Base-by-base conservation (phyloP, 2,329 filamentous ascomycete genomes). In the Stachybotrys chlorohalonatus region DNA sequence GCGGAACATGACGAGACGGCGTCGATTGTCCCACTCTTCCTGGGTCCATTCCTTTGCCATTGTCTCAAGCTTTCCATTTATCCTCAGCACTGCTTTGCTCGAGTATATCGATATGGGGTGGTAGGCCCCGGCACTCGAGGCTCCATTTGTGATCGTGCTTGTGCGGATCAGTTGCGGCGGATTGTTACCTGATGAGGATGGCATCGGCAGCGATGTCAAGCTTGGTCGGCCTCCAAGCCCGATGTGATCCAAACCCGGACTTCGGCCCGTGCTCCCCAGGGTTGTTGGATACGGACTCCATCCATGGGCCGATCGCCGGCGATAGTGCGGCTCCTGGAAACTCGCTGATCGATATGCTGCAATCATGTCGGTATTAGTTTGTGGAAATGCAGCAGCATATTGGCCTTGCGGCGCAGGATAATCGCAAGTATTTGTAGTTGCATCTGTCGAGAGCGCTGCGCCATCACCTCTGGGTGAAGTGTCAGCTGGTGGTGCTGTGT, bases 1-100 rank as follows among this genome's bases (percentile, higher is more conserved):
- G 63, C 81, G 86, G 74, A 99, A 99, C 63, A 92, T 83, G 16
- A 99, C 92, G 45, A 99, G 85, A 42, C 94, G 83, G 50, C 94
- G 81, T 63, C 89, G 87, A 53, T 84, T 84, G 45, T 86, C 81
- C 73, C 84, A 85, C 69, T 99, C 94, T 58, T 95, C 90, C 31
- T 79, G 73, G 1, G 83, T 86, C 94, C 94, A 99, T 58, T 85
- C 81, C 58, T 87, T 81, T 0, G 85, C 84, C 93, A 97, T 96
- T 7, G 78, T 75, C 52, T 91, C 85, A 51, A 99, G 79, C 64
- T 96, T 89, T 17, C 92, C 92, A 53, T 87, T 82, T 56, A 97
- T 87, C 65, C 94, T 90, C 32, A 97, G 76, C 16, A 87, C 77
- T 0, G 92, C 94, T 73, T 96, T 96, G 65, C 84, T 83, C 15